A percentile compares a stretch with the other conserved stretches of the same genome.
phyloP scores from a whole-genome alignment of 1,284 basidiomycete genomes.

The Sporisorium reilianum region DNA sequence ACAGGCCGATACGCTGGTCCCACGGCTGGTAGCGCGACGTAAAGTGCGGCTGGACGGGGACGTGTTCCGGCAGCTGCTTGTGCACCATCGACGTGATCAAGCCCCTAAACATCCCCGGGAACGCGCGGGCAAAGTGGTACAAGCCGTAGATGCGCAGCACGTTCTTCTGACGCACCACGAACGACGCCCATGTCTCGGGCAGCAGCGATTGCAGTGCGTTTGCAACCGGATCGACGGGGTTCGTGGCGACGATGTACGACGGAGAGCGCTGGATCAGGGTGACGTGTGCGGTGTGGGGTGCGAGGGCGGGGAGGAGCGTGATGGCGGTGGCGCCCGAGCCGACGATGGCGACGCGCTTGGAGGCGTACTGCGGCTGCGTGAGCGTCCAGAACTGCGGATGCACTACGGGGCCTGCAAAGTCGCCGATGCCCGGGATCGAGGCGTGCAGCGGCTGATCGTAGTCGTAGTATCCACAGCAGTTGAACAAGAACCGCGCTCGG shows the following conservation, averaged over 20 bases:
- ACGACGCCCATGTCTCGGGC: constrained; percentile 1
- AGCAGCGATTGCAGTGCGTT: neutral
- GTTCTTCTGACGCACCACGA: constrained; percentile 1
- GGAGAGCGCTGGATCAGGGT: neutral
- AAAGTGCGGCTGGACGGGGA: constrained; percentile 2
- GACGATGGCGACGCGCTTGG: neutral
- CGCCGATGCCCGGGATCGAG: neutral
- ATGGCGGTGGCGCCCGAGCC: neutral
- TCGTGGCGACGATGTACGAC: neutral
- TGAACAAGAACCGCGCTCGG: neutral
- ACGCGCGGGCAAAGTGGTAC: neutral
- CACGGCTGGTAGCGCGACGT: neutral
- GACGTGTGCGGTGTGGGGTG: neutral
- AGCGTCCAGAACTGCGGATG: constrained; percentile 3
- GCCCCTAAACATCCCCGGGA: neutral
- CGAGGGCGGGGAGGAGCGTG: neutral
- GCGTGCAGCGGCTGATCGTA: neutral
- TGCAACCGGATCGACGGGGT: neutral
- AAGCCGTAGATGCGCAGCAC: neutral
- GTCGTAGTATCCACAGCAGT: constrained; percentile 4
- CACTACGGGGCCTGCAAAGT: neutral
- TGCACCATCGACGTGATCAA: neutral
- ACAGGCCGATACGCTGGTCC: neutral
- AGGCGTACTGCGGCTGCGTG: neutral
- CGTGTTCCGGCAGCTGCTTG: neutral